phyloP scores from a whole-genome alignment of 352 stramenopile genomes.

The Phytophthora kernoviae region DNA sequence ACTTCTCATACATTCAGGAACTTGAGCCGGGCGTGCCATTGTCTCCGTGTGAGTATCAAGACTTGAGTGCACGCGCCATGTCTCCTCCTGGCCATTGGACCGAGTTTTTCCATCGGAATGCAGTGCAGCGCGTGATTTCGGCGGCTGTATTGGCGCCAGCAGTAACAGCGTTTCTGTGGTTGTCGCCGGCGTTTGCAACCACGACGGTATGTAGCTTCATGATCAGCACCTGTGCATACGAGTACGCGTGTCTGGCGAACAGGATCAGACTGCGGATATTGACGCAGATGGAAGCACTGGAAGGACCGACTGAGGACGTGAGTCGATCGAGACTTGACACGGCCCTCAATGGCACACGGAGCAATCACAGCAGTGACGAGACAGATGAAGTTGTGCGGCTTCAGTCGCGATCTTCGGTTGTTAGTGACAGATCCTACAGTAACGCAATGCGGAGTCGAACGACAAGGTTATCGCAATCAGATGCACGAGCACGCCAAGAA shows the following conservation, averaged over 20 bases:
- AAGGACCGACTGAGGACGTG: conserved; percentile 6
- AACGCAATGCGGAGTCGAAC: conserved; percentile 3
- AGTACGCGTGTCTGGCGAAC: conserved; percentile 74
- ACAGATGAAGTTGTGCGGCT: not conserved
- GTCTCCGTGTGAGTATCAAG: not conserved
- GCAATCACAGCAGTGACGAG: conserved; percentile 21
- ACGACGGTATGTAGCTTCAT: conserved; percentile 68
- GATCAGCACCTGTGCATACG: conserved; percentile 62
- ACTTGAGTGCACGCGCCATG: not conserved
- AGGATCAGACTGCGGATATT: conserved; percentile 64
- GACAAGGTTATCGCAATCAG: conserved; percentile 1
- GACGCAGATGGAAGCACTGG: conserved; percentile 28
- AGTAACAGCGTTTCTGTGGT: conserved; percentile 71
- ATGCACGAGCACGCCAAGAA: conserved; percentile 19
- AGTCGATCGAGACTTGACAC: conserved; percentile 3
- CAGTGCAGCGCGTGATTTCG: conserved; percentile 65
- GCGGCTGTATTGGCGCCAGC: conserved; percentile 55
- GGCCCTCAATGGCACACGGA: conserved; percentile 21
- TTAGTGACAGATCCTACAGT: not conserved
- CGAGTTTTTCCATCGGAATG: conserved; percentile 49
- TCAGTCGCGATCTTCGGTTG: not conserved
- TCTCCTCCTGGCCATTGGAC: conserved; percentile 4
- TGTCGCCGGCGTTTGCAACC: conserved; percentile 63
- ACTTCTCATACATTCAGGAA: conserved; percentile 18
- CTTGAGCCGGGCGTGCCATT: conserved; percentile 3